These are phyloP conservation scores for Hypomontagnella submonticulosa DNA, from an alignment of 495 filamentous ascomycete genomes.

Conservation along the genomic window DNA sequence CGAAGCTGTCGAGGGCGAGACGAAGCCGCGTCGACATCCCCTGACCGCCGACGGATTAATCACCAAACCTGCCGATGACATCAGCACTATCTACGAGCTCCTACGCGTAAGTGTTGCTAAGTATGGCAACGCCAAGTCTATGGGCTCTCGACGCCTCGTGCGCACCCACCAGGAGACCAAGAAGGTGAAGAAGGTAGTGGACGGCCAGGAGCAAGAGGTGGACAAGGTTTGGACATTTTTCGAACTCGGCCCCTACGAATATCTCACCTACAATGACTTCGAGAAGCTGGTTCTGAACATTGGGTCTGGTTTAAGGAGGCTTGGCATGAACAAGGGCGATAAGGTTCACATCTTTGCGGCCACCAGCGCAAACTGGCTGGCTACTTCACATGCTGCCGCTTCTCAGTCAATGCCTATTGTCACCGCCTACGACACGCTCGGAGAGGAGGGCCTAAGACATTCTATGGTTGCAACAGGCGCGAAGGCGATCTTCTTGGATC, in stretches of 20 bases:
- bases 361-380: conserved; percentile 85
- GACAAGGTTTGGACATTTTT: conserved; percentile 98
- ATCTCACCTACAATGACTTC: conserved; percentile 88
- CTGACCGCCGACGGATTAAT: conserved; percentile 75
- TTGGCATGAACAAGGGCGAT: conserved; percentile 78
- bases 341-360: conserved; percentile 89
- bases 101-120: conserved; percentile 79
- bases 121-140: conserved; percentile 88
- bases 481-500: conserved; percentile 90
- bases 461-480: conserved; percentile 89
- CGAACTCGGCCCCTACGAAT: conserved; percentile 89
- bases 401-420: conserved; percentile 97
- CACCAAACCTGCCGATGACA: conserved; percentile 71
- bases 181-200: conserved; percentile 95
- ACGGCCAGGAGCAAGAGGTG: conserved; percentile 87
- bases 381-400: conserved; percentile 74
- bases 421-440: conserved; percentile 97
- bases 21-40: conserved; percentile 85
- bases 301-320: conserved; percentile 80
- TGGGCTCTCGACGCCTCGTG: conserved; percentile 83
- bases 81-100: conserved; percentile 88
- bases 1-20: conserved; percentile 83
- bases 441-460: conserved; percentile 91
- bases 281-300: conserved; percentile 77
- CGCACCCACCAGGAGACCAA: conserved; percentile 91